These are phyloP conservation scores for Aspergillus felis DNA, from an alignment of 2,329 filamentous ascomycete genomes.

Conservation along the genomic window DNA sequence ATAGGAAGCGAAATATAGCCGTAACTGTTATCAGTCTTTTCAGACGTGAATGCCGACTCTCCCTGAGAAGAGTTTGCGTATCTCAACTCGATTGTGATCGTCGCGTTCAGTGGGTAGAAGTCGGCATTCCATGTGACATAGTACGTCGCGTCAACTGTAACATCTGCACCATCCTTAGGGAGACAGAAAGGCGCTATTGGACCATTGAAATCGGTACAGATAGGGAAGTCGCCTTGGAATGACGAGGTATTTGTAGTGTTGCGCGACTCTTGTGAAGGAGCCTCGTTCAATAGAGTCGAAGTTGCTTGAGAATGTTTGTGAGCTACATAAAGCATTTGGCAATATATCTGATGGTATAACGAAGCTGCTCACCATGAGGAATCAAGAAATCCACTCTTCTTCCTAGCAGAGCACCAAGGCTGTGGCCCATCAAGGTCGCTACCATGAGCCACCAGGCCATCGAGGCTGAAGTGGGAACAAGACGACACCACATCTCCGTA, in stretches of 20 bases:
- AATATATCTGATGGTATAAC: background rate
- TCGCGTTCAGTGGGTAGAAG: conserved; percentile 28
- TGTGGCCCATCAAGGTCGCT: background rate
- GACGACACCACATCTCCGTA: background rate
- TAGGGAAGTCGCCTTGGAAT: conserved; percentile 25
- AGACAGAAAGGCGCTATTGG: conserved; percentile 31
- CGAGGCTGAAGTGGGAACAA: background rate
- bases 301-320: background rate
- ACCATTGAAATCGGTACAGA: conserved; percentile 24
- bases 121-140: conserved; percentile 39
- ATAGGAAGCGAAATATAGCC: conserved; percentile 39
- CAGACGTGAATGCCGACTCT: conserved; percentile 36
- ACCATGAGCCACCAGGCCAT: background rate
- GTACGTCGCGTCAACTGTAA: conserved; percentile 38
- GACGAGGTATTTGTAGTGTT: conserved; percentile 1
- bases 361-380: background rate
- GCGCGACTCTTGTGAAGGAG: conserved; percentile 1
- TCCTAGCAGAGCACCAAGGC: background rate
- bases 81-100: conserved; percentile 29
- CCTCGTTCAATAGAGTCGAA: background rate
- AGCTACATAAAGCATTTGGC: background rate
- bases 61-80: conserved; percentile 32
- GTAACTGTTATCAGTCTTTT: conserved; percentile 31
- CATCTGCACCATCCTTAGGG: conserved; percentile 28
- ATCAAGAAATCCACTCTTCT: background rate